Evolutionary conservation across 208 protist species (phyloP).

Genomic region (Crithidia sp.): DNA sequence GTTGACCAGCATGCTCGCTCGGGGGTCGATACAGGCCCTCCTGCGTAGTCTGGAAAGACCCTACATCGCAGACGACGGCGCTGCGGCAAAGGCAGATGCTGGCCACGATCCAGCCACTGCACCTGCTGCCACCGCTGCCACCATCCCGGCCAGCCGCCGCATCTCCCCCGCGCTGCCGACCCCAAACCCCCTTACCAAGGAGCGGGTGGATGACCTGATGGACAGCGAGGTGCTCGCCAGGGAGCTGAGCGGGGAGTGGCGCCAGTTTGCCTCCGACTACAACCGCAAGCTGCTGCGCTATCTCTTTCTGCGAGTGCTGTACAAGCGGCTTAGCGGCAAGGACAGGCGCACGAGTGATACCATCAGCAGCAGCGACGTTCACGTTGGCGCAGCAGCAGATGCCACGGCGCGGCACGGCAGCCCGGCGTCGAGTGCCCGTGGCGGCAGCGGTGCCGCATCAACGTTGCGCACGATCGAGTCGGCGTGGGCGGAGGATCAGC

Average conservation of each 20-base stretch:
- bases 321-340: constrained; percentile 1
- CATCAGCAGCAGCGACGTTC: background rate
- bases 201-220: constrained; percentile 27
- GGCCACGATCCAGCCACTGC: constrained; percentile 2
- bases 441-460: background rate
- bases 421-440: background rate
- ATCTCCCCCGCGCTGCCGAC: background rate
- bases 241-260: constrained; percentile 32
- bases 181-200: constrained; percentile 11
- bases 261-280: constrained; percentile 26
- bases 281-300: constrained; percentile 33
- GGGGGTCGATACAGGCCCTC: constrained; percentile 21
- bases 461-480: constrained; percentile 15
- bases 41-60: constrained; percentile 14
- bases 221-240: constrained; percentile 22
- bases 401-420: background rate
- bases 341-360: background rate
- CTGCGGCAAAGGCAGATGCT: background rate
- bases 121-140: background rate
- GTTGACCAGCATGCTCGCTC: constrained; percentile 34
- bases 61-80: background rate
- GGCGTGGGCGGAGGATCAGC: constrained; percentile 26
- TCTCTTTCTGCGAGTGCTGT: constrained; percentile 27
- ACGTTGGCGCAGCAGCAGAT: background rate
- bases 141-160: constrained; percentile 4